These are phyloP conservation scores for Lachancea sp. DNA, from an alignment of 805 yeast species.

Conservation along the genomic window DNA sequence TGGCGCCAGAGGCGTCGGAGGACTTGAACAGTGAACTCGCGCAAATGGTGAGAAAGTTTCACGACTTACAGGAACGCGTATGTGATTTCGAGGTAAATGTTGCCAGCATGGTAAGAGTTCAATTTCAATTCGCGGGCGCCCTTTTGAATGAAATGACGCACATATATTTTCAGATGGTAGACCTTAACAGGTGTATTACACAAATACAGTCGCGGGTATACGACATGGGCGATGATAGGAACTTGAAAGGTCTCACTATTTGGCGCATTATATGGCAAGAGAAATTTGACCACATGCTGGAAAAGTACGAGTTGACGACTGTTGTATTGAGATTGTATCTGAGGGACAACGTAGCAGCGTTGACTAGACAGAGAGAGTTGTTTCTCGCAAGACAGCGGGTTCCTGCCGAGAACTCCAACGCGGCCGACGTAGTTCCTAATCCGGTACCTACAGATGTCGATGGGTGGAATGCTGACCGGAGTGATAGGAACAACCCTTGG, in stretches of 20 bases:
- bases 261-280: slow-evolving; percentile 28
- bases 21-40: slow-evolving; percentile 29
- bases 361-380: slow-evolving; percentile 31
- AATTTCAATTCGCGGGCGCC: slow-evolving; percentile 33
- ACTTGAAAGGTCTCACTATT: slow-evolving; percentile 24
- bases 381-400: slow-evolving; percentile 25
- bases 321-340: slow-evolving; percentile 29
- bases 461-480: slow-evolving; percentile 5
- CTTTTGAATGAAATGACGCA: slow-evolving; percentile 32
- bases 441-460: background rate
- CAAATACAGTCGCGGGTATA: slow-evolving; percentile 24
- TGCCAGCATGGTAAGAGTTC: slow-evolving; percentile 33
- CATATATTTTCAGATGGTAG: slow-evolving; percentile 28
- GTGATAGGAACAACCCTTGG: slow-evolving; percentile 6
- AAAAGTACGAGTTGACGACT: slow-evolving; percentile 29
- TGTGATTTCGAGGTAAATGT: slow-evolving; percentile 34
- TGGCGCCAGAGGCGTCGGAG: slow-evolving; percentile 27
- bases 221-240: slow-evolving; percentile 15
- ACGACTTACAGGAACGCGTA: slow-evolving; percentile 28
- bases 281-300: slow-evolving; percentile 22
- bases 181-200: slow-evolving; percentile 26
- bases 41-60: slow-evolving; percentile 28
- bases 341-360: slow-evolving; percentile 28
- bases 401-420: slow-evolving; percentile 4
- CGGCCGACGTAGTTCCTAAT: background rate